Evolutionary conservation across 805 yeast genomes (phyloP), one percentile per base, ranked within the genome.

Genomic region (Candida berthetii): DNA sequence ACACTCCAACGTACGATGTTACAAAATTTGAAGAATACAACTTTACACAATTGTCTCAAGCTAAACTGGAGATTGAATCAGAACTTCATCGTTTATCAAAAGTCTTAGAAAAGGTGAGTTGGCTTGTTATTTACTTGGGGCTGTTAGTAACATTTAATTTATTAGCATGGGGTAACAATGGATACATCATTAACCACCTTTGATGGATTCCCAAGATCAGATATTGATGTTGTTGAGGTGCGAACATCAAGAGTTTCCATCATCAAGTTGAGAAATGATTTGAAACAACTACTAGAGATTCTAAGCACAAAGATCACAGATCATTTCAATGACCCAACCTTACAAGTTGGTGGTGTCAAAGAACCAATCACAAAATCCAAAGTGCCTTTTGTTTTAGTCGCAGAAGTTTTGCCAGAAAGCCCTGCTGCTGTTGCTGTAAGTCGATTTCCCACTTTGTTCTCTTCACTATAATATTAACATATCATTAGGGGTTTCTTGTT

Each of bases 141-240:
- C 17, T 43, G 46, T 7, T 47, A 37, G 15, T 20, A 37, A 2
- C 41, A n/a, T 65, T 85, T 22, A 20, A 47, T n/a, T n/a, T n/a
- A 52, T 7, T 47, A 62, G 43, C 76, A 77, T 47, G 62, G 68
- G 11, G 78, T 69, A 3, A 80, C 75, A 48, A 80, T 87, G 86
- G 59, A 71, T 19, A 80, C 90, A 1, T 68, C 79, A 0, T 60
- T 91, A 43, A 61, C 85, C 2, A 76, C 83, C 0, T 44, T 53
- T 0, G 96, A 91, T 54, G 96, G 97, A 17, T 91, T 76, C 52
- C 99, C 99, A 1, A 65, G 97, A 35, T 60, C 68, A 15, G 97
- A 91, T 54, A 71, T 91, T 22, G 95, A 91, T 53, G 84, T 91
- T 4, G 77, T 88, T 2, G 74, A 73, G 39, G 68, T 88, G 11